phyloP scores from a whole-genome alignment of 352 stramenopile species.

The Phytophthora pinifolia region DNA sequence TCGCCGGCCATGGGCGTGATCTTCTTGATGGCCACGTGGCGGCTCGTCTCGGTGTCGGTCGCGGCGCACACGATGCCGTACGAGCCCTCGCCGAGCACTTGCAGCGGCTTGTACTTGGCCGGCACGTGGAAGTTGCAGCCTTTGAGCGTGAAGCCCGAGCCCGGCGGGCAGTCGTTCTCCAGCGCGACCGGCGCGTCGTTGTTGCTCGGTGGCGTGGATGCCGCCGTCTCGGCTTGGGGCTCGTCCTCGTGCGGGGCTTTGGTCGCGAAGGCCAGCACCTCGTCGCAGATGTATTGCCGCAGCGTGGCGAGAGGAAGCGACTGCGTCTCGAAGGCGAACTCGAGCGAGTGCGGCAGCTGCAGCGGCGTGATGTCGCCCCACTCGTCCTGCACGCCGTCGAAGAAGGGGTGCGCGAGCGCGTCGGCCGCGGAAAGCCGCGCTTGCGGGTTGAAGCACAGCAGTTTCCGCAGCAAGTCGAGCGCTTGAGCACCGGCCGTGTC shows the following conservation, averaged over 20 bases:
- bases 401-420: slow-evolving; percentile 88
- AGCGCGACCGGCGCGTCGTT: slow-evolving; percentile 30
- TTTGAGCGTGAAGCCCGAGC: slow-evolving; percentile 79
- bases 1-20: slow-evolving; percentile 91
- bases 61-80: slow-evolving; percentile 92
- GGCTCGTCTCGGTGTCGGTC: slow-evolving; percentile 76
- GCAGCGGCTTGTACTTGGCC: slow-evolving; percentile 73
- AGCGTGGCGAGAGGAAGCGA: slow-evolving; percentile 69
- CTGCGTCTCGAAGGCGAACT: slow-evolving; percentile 83
- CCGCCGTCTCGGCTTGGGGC: slow-evolving; percentile 13
- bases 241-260: slow-evolving; percentile 33
- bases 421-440: slow-evolving; percentile 90
- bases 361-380: slow-evolving; percentile 74
- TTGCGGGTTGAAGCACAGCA: slow-evolving; percentile 92
- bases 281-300: slow-evolving; percentile 78
- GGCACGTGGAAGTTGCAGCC: slow-evolving; percentile 86
- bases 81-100: slow-evolving; percentile 90
- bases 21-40: slow-evolving; percentile 94
- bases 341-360: slow-evolving; percentile 68
- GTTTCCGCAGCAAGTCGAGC: slow-evolving; percentile 79
- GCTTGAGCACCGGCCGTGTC: slow-evolving; percentile 45
- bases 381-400: slow-evolving; percentile 88
- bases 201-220: no score
- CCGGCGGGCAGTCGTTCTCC: slow-evolving; percentile 58
- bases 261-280: slow-evolving; percentile 64